Base-by-base conservation (phyloP, 768 basidiomycete species). In the Cyclocybe aegerita region DNA sequence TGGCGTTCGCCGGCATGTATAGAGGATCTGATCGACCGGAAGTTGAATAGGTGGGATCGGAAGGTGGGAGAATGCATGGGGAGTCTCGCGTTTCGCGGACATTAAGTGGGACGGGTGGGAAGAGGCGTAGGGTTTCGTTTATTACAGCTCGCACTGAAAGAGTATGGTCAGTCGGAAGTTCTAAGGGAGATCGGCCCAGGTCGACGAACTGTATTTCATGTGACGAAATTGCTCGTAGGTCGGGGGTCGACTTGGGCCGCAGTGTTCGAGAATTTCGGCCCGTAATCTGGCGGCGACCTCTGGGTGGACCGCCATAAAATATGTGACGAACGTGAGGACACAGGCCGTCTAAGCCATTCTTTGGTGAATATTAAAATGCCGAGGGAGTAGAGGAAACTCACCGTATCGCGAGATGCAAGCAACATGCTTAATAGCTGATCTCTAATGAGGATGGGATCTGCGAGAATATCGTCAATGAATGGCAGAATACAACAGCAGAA, bases 401-500 rank as follows among this genome's bases (percentile, higher is more conserved):
- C 87, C 33, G 90, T 91, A 67, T 93, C 90, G 48, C 90, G 70
- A 16, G 87, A 79, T 4, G 90, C 90, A 9, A 92, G 70, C 2
- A 93, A 70, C 64, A 91, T 82, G 60, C 82, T 92, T 42, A 92
- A 73, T 9, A 92, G 66, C 55, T 93, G 86, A 67, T 92, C 88
- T 15, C 86, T 81, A 48, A 93, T 87, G 38, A 83, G 64, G 7
- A 79, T 71, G 9, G 69, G 68, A 61, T 91, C 89, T 91, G 58
- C 50, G 12, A 45, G 45, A 44, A 34, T 17, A 52, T 47, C 14
- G 32, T 30, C 29, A 10, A 16, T 31, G 30, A 33, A 35, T n/a
- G 36, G n/a, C 14, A 46, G 30, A 43, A 6, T 45, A 42, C 30
- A 23, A 49, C 15, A n/a, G 9, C 31, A 9, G 29, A 40, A 32